Percentiles rank a stretch among this genome's conserved stretches.
Evolutionary conservation across 495 filamentous ascomycete species (phyloP).

Genomic region (Hypoxylon subgilvum): DNA sequence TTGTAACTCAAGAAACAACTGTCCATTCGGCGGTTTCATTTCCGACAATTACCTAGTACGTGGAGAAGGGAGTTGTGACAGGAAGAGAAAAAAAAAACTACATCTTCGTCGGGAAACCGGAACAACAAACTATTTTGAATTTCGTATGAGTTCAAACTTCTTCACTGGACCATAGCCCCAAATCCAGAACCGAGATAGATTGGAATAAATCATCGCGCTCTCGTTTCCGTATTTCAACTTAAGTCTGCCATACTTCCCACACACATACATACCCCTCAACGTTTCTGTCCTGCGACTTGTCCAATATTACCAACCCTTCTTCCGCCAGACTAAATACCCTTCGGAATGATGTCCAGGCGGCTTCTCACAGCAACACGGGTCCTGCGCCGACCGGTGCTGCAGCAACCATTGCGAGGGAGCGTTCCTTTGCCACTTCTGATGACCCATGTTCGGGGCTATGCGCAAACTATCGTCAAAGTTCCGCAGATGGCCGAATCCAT

Average conservation of each 20-base stretch:
- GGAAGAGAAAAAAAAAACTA: too few species aligned
- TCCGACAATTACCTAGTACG: slow-evolving; percentile 23
- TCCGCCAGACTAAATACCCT: not conserved
- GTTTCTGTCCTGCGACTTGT: slow-evolving; percentile 8
- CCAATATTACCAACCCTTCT: slow-evolving; percentile 15
- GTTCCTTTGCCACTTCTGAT: slow-evolving; percentile 50
- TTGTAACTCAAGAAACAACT: not conserved
- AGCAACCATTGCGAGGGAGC: slow-evolving; percentile 41
- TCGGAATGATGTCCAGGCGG: slow-evolving; percentile 57
- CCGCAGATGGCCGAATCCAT: slow-evolving; percentile 99
- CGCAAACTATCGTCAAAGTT: slow-evolving; percentile 87
- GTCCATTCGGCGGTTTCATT: slow-evolving; percentile 28
- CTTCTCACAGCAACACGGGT: slow-evolving; percentile 56
- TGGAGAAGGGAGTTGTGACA: not conserved
- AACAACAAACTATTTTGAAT: too few species aligned
- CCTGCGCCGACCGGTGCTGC: slow-evolving; percentile 50
- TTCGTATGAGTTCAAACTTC: too few species aligned
- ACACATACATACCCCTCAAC: not conserved
- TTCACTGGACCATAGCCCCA: slow-evolving; percentile 13
- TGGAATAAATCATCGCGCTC: slow-evolving; percentile 19
- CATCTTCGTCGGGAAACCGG: too few species aligned
- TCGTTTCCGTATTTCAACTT: not conserved
- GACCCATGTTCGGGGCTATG: slow-evolving; percentile 62
- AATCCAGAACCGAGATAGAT: slow-evolving; percentile 21
- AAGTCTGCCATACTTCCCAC: slow-evolving; percentile 4